Percentiles rank a stretch among this genome's conserved stretches.
Evolutionary conservation across 768 basidiomycete genomes (phyloP).

Genomic region (Dentipellis sp.): DNA sequence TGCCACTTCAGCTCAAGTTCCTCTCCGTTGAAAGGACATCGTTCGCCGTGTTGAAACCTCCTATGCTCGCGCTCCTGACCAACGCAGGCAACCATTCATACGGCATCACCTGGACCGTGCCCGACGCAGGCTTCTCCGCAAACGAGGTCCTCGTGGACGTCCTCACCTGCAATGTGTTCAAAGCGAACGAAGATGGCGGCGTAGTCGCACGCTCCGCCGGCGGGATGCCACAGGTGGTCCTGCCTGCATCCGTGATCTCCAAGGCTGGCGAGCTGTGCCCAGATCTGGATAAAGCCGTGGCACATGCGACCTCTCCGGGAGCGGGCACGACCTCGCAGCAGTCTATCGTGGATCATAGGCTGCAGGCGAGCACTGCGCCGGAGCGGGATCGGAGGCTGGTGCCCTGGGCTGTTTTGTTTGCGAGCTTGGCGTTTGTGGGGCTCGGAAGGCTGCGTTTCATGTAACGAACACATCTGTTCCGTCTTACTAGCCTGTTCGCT

Average conservation of each 20-base stretch:
- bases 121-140: slow-evolving; percentile 27
- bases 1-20: slow-evolving; percentile 32
- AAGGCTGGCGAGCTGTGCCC: slow-evolving; percentile 16
- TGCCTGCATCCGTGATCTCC: slow-evolving; percentile 23
- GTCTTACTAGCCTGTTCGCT: too few species aligned
- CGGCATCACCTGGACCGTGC: slow-evolving; percentile 32
- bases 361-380: background rate
- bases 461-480: background rate
- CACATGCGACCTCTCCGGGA: background rate
- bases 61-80: slow-evolving; percentile 46
- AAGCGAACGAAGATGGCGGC: slow-evolving; percentile 31
- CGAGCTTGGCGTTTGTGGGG: background rate
- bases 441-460: background rate
- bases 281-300: background rate
- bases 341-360: background rate
- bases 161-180: slow-evolving; percentile 34
- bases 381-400: background rate
- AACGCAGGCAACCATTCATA: slow-evolving; percentile 34
- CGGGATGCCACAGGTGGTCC: slow-evolving; percentile 39
- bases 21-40: slow-evolving; percentile 29
- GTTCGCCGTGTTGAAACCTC: slow-evolving; percentile 44
- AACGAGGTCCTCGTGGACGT: slow-evolving; percentile 42
- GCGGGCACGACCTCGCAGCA: too few species aligned
- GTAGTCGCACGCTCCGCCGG: slow-evolving; percentile 27
- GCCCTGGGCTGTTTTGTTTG: background rate